Evolutionary conservation across 306 rosid genomes (phyloP).

Genomic region (Leucaena leucocephala): DNA sequence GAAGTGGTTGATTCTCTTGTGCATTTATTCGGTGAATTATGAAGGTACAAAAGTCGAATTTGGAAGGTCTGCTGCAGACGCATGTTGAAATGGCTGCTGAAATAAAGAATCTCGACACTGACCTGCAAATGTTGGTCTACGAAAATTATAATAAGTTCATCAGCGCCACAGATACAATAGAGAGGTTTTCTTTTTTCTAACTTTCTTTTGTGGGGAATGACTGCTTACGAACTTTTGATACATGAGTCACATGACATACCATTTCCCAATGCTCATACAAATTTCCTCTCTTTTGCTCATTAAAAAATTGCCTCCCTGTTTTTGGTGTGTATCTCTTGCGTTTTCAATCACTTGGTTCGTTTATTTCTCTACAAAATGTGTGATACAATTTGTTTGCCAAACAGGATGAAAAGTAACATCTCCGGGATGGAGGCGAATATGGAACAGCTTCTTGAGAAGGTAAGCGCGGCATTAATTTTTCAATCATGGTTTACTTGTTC

Average conservation of each 20-base stretch:
- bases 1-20: conserved; percentile 1
- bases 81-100: conserved; percentile 94
- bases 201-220: not conserved
- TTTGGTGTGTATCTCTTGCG: not conserved
- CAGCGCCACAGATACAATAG: conserved; percentile 85
- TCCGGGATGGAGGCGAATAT: conserved; percentile 86
- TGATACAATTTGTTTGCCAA: conserved; percentile 9
- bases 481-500: conserved; percentile 1
- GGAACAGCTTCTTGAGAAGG: conserved; percentile 92
- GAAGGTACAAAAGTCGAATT: conserved; percentile 66
- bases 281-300: not conserved
- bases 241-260: not conserved
- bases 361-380: not conserved
- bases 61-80: conserved; percentile 80
- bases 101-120: conserved; percentile 94
- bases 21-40: conserved; percentile 20
- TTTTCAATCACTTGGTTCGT: not conserved
- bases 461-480: conserved; percentile 27
- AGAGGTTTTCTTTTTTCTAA: conserved; percentile 49
- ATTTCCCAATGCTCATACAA: not conserved
- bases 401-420: conserved; percentile 90
- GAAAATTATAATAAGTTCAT: conserved; percentile 93
- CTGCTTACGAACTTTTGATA: not conserved
- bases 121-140: conserved; percentile 86
- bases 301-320: not conserved